Conservation (phyloP, 2,329 filamentous ascomycete species). For the Fusarium coffeatum region DNA sequence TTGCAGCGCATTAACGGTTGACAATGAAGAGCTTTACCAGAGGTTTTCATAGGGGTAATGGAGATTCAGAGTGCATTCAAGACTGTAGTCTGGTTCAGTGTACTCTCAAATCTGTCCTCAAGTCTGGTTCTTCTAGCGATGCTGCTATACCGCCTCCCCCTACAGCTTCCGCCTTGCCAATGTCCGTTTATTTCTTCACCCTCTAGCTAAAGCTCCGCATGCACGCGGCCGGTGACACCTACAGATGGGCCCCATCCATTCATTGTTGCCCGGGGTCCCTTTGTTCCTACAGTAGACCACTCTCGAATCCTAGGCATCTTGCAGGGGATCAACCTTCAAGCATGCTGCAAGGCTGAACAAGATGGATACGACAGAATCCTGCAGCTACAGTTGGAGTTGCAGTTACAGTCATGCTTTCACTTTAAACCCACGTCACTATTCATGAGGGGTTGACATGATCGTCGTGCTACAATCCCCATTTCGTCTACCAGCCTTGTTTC, state of each 20-base stretch:
- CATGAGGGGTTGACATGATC: constrained; percentile 22
- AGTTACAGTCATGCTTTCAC: neutral
- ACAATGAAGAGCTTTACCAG: constrained; percentile 1
- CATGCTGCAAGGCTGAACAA: constrained; percentile 37
- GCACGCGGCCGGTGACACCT: constrained; percentile 19
- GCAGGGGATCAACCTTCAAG: constrained; percentile 25
- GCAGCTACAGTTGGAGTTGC: neutral
- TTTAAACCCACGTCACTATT: constrained; percentile 22
- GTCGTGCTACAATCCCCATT: constrained; percentile 20
- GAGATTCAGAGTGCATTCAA: neutral
- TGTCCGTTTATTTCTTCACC: constrained; percentile 19
- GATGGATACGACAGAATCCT: neutral
- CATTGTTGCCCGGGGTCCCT: constrained; percentile 22
- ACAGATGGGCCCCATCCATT: constrained; percentile 8
- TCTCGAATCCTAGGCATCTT: constrained; percentile 16
- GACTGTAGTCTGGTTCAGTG: neutral
- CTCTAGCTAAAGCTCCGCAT: constrained; percentile 21
- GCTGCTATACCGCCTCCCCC: neutral
- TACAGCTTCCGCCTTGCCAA: neutral
- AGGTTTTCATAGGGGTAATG: neutral
- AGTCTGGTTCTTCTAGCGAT: neutral
- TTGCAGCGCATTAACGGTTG: constrained; percentile 15
- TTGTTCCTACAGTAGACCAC: constrained; percentile 17
- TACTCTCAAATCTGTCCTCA: neutral
- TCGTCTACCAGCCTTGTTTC: constrained; percentile 18